Evolutionary conservation across 1,284 basidiomycete genomes (phyloP).

Genomic region (Moesziomyces sp.): DNA sequence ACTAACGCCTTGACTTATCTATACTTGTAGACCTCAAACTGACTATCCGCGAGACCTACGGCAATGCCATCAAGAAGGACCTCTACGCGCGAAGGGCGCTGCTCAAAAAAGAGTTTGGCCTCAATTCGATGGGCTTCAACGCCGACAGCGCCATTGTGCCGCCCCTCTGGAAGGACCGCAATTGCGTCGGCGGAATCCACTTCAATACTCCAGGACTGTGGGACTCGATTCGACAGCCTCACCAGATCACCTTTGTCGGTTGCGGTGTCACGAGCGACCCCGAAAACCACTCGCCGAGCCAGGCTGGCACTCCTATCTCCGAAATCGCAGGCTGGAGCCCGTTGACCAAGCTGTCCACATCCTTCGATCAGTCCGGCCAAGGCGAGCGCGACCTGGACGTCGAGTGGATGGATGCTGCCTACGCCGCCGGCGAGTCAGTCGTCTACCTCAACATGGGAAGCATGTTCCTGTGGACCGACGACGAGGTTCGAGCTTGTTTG

Average conservation of each 20-base stretch:
- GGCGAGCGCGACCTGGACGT: slow-evolving; percentile 25
- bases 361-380: not conserved
- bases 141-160: slow-evolving; percentile 35
- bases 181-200: slow-evolving; percentile 43
- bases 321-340: slow-evolving; percentile 9
- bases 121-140: slow-evolving; percentile 40
- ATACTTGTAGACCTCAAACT: slow-evolving; percentile 18
- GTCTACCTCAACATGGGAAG: slow-evolving; percentile 66
- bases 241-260: slow-evolving; percentile 35
- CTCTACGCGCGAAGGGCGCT: slow-evolving; percentile 23
- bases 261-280: slow-evolving; percentile 25
- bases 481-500: slow-evolving; percentile 52
- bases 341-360: slow-evolving; percentile 9
- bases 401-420: slow-evolving; percentile 54
- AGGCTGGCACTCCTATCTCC: not conserved
- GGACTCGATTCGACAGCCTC: slow-evolving; percentile 34
- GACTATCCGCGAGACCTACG: slow-evolving; percentile 23
- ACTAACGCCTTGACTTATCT: not conserved
- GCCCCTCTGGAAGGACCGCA: slow-evolving; percentile 37
- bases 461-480: slow-evolving; percentile 57
- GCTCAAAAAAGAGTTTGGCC: slow-evolving; percentile 29
- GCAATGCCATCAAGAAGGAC: slow-evolving; percentile 32
- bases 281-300: slow-evolving; percentile 16
- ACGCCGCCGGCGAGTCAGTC: slow-evolving; percentile 43
- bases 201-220: slow-evolving; percentile 29